These are phyloP conservation scores for Penicillium sp. DNA, from an alignment of 2,329 filamentous ascomycete species.

Conservation along the genomic window DNA sequence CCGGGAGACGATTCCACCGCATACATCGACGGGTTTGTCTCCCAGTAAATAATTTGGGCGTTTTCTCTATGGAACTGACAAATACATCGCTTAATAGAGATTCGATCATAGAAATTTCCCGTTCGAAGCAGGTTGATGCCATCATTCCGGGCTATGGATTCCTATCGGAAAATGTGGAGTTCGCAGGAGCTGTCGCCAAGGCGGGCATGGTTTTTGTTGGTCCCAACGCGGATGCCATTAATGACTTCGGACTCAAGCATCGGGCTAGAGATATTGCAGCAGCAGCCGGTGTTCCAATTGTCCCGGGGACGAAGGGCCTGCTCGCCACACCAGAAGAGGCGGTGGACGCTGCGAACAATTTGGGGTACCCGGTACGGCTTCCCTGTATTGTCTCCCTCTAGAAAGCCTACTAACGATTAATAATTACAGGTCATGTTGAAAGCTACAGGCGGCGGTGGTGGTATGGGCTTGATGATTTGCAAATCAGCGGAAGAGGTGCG, in stretches of 20 bases:
- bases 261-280: constrained; percentile 53
- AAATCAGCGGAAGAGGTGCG: constrained; percentile 64
- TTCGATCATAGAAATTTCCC: constrained; percentile 50
- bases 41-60: background rate
- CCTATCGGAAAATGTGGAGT: constrained; percentile 60
- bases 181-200: constrained; percentile 52
- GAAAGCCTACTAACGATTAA: background rate
- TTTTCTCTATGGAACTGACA: too few relatives aligned
- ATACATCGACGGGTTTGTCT: constrained; percentile 46
- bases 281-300: constrained; percentile 52
- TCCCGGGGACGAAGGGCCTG: constrained; percentile 52
- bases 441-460: constrained; percentile 74
- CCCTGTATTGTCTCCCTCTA: background rate
- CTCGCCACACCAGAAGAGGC: constrained; percentile 49
- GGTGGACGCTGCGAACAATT: constrained; percentile 40
- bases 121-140: constrained; percentile 50
- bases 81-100: constrained; percentile 19
- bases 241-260: constrained; percentile 58
- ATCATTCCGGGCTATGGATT: constrained; percentile 67
- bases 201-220: constrained; percentile 60
- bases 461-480: constrained; percentile 80
- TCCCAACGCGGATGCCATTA: constrained; percentile 53
- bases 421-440: constrained; percentile 62
- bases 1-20: constrained; percentile 48
- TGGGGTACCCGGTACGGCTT: constrained; percentile 48